phyloP scores from a whole-genome alignment of 257 asterid species.

The Salvia miltiorrhiza region DNA sequence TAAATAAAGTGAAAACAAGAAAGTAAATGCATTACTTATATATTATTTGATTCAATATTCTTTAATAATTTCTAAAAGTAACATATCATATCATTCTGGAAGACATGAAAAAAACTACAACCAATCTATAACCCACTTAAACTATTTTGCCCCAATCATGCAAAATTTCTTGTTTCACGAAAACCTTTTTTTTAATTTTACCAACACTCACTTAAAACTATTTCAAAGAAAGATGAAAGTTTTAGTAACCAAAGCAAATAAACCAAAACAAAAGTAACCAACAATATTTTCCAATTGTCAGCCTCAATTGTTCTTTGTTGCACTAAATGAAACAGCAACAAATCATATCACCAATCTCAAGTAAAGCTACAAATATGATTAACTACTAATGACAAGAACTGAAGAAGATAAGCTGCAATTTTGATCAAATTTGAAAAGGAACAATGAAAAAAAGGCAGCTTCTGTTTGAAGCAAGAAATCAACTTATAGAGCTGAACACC shows the following conservation, averaged over 20 bases:
- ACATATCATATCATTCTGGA: too few relatives aligned
- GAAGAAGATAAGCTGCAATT: slow-evolving; percentile 4
- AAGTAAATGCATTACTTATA: too few relatives aligned
- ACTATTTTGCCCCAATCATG: too few relatives aligned
- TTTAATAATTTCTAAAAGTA: too few relatives aligned
- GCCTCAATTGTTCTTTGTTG: not conserved
- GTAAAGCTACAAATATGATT: not conserved
- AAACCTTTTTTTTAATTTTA: not conserved
- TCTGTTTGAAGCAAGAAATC: not conserved
- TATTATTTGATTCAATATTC: too few relatives aligned
- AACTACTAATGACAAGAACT: not conserved
- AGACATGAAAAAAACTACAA: too few relatives aligned
- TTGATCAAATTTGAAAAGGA: not conserved
- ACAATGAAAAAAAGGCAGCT: not conserved
- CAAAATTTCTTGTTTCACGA: too few relatives aligned
- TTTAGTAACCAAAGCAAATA: not conserved
- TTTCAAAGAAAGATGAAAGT: too few relatives aligned
- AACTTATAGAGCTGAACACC: not conserved
- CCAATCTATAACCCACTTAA: too few relatives aligned
- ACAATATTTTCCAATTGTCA: not conserved
- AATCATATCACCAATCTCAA: not conserved
- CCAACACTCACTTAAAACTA: not conserved
- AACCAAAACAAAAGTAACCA: not conserved
- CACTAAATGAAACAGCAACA: not conserved
- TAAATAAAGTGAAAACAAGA: too few relatives aligned